Base-by-base conservation (phyloP, 352 stramenopile species). In the Achlya hypogyna region DNA sequence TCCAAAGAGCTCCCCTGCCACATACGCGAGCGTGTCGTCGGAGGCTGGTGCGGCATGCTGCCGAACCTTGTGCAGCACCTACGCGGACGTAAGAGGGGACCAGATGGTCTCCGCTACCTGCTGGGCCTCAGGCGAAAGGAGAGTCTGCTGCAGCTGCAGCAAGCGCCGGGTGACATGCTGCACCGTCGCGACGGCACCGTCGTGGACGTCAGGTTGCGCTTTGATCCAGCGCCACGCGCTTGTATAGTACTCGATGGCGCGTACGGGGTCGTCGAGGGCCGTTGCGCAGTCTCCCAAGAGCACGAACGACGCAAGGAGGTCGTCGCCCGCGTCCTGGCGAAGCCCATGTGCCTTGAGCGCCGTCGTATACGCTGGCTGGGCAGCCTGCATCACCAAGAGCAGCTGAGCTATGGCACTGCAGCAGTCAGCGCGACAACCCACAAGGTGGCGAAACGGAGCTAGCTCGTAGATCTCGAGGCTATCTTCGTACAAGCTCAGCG, bases 401-500 rank as follows among this genome's bases (percentile, higher is more conserved):
- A 71, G 23, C 1, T 51, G 20, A 5, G 81, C 77, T 4, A 83
- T 75, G 12, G 80, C 23, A 12, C 75, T 75, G 51, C 74, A 82
- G 49, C 79, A 86, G 0, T 69, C 56, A 0, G 82, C 75, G 9
- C 70, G 62, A 29, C 69, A 56, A 3, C 53, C 34, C 31, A 81
- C 38, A 35, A 86, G 75, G 42, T 80, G 67, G 8, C 64, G 1
- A 2, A 40, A 14, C 52, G 31, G 18, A 5, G n/a, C 18, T 42
- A 14, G 72, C 35, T 88, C 79, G 60, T 89, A 89, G 1, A 88
- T 67, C 14, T 64, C 67, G 22, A 85, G 68, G 0, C 78, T 74
- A 18, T 91, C 82, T 67, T 89, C 78, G 14, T 87, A 53, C 0
- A 91, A 63, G 0, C 73, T 74, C 8, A 76, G 65, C 8, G 76